Evolutionary conservation across 768 basidiomycete genomes (phyloP).

Genomic region (Hemileccinum impolitum): DNA sequence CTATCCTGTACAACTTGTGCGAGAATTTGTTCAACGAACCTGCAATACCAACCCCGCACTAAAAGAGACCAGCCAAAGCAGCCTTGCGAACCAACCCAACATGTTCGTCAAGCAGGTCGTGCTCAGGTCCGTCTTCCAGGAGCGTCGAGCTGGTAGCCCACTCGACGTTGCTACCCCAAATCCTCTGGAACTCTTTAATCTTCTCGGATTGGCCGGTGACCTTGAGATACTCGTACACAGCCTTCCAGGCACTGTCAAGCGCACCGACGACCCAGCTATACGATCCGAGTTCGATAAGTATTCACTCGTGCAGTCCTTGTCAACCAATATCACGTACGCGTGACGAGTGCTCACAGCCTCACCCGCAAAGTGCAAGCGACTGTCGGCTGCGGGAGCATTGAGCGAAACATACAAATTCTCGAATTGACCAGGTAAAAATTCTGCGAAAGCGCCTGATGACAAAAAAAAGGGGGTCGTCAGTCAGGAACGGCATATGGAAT

Average conservation of each 20-base stretch:
- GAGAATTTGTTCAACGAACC: background rate
- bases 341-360: slow-evolving; percentile 14
- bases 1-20: background rate
- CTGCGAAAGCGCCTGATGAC: slow-evolving; percentile 36
- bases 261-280: slow-evolving; percentile 39
- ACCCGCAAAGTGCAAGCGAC: slow-evolving; percentile 15
- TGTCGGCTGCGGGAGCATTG: slow-evolving; percentile 27
- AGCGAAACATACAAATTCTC: too few species aligned
- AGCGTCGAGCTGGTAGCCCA: too few species aligned
- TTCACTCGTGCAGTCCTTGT: background rate
- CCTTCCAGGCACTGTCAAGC: slow-evolving; percentile 37
- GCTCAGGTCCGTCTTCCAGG: too few species aligned
- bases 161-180: slow-evolving; percentile 33
- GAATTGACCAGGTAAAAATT: slow-evolving; percentile 41
- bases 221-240: slow-evolving; percentile 28
- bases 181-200: slow-evolving; percentile 16
- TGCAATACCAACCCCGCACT: too few species aligned
- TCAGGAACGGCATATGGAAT: background rate
- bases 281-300: slow-evolving; percentile 21
- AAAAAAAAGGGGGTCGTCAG: background rate
- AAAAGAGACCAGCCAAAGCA: too few species aligned
- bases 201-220: slow-evolving; percentile 8
- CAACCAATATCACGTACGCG: slow-evolving; percentile 9
- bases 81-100: too few species aligned
- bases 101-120: too few species aligned